phyloP scores from a whole-genome alignment of 495 filamentous ascomycete genomes.

The Chaetomium fimeti region DNA sequence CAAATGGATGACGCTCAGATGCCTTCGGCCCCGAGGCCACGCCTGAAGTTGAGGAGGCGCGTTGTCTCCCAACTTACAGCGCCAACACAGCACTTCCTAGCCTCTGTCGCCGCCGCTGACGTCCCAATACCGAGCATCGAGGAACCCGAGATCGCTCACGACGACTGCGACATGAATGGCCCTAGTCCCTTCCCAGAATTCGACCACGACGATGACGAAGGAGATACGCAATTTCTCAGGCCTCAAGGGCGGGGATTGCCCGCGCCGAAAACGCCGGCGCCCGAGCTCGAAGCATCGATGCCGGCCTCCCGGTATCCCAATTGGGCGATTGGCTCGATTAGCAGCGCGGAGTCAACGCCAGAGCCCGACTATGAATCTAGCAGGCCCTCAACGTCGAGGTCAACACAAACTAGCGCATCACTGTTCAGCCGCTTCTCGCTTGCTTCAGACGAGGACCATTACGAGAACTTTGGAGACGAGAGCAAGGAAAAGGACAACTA shows the following conservation, averaged over 20 bases:
- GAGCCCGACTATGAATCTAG: constrained; percentile 51
- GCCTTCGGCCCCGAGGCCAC: constrained; percentile 45
- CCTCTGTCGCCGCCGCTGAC: constrained; percentile 56
- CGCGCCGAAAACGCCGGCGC: constrained; percentile 49
- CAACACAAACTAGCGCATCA: constrained; percentile 50
- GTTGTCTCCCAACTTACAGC: constrained; percentile 48
- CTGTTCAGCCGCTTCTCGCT: constrained; percentile 50
- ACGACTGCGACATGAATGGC: constrained; percentile 40
- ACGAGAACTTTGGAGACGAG: constrained; percentile 41
- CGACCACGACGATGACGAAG: constrained; percentile 31
- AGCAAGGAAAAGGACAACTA: constrained; percentile 37
- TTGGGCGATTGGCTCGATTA: constrained; percentile 49
- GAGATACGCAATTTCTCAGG: constrained; percentile 35
- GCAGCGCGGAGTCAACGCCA: constrained; percentile 48
- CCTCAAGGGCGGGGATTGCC: constrained; percentile 38
- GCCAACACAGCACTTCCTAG: constrained; percentile 56
- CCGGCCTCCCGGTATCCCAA: constrained; percentile 44
- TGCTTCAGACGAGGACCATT: constrained; percentile 48
- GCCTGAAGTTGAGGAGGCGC: constrained; percentile 49
- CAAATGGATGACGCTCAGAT: constrained; percentile 36
- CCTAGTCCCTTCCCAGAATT: constrained; percentile 30
- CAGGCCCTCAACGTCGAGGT: constrained; percentile 50
- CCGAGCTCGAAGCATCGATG: constrained; percentile 37
- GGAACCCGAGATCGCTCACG: constrained; percentile 33
- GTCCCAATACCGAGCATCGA: constrained; percentile 57